Base-by-base conservation (phyloP, 768 basidiomycete species). In the Boletus vinaceobasis region DNA sequence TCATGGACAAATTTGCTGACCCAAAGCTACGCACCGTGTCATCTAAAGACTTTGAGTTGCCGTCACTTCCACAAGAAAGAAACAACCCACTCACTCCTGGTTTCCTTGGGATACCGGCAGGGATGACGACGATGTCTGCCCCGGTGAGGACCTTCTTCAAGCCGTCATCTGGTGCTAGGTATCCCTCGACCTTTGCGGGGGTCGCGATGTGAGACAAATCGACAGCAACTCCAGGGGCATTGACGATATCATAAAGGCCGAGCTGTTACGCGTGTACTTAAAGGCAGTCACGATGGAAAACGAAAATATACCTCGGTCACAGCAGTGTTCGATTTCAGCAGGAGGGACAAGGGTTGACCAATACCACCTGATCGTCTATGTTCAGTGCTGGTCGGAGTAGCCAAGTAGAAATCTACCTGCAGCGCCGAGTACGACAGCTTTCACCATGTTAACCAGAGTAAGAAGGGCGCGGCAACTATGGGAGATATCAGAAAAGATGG, bases 371-470 rank as follows among this genome's bases (percentile, higher is more conserved):
- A 37, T 49, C 37, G 46, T 0, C 19, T 26, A n/a, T 19, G 29
- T 45, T 60, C 26, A 64, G 53, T 17, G 35, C 44, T 50, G 9
- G 29, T 32, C 21, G 32, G 44, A 26, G 15, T 23, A 50, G 46
- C 6, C 8, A 47, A 42, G 21, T 5, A 43, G 36, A 14, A 59
- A 4, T 74, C 50, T 64, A 91, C 92, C 93, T 73, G 91, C 88
- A 76, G 95, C 95, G 73, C 95, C 95, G 70, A 98, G 94, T 62
- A 98, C 93, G 69, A 92, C 93, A 78, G 84, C 92, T 75, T 95
- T 93, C 26, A 71, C 71, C 69, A 65, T 69, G 63, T 56, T 65
- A 17, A 52, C 14, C 23, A 49, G 56, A 49, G 49, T 19, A 13
- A 27, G 44, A 40, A 43, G 23, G 45, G 43, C 5, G 19, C 13